Evolutionary conservation across 2,329 filamentous ascomycete genomes (phyloP), one percentile per base, ranked within the genome.

Genomic region (Trichoderma atroviride): DNA sequence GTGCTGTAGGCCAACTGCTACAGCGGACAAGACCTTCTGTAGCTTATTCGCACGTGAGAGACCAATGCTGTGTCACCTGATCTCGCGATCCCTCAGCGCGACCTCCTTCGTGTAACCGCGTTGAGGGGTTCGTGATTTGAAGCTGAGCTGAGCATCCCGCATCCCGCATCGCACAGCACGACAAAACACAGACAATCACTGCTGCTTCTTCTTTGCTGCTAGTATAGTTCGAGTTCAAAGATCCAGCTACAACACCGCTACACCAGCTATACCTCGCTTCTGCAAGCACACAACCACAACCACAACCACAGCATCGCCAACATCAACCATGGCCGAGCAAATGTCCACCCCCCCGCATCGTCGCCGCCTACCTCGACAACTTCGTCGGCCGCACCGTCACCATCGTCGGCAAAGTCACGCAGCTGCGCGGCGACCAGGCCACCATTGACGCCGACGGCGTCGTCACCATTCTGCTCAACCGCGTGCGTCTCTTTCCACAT

Each of bases 291-390:
- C 22, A 55, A 27, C 11, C 11, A 50, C 24, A 52, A 29, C n/a
- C 22, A 19, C 43, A 50, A 40, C 10, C 4, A 10, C 22, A 24
- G 33, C 33, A 35, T 35, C 33, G 5, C 33, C 33, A 35, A 35
- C 31, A 3, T 22, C 16, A 43, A 5, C 4, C 72, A 95, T 95
- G 92, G 86, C 80, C 16, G 80, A 94, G 77, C 83, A 90, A 75
- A 89, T 83, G 70, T 85, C 86, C 31, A 88, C 93, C 60, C 95
- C 95, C 96, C 35, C 94, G 96, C 79, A 89, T 97, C 79, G 93
- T 92, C 59, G 91, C 92, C 65, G 83, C 86, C 52, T 92, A 95
- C 81, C 91, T 98, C 69, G 88, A 93, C 78, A 85, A 86, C 76
- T 97, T 94, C 82, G 85, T 89, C 73, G 85, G 85, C 73, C 87